Percentiles rank a stretch among this genome's conserved stretches.
Evolutionary conservation across 176 grass and related monocot genomes (phyloP).

Genomic region (Rhynchospora breviuscula): DNA sequence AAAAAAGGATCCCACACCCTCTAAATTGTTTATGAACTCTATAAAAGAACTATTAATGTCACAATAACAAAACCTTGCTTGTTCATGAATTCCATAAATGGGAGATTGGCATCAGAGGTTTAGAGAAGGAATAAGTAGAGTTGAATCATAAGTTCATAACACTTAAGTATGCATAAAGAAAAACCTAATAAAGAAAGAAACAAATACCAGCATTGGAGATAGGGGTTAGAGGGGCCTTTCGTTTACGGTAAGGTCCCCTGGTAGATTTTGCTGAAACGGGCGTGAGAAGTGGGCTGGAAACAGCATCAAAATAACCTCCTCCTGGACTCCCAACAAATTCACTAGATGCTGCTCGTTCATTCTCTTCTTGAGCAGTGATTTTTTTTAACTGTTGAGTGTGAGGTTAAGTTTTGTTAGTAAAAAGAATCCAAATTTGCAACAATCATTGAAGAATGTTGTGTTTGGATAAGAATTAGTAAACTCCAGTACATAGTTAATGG

Average conservation of each 20-base stretch:
- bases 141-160: neutral
- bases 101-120: neutral
- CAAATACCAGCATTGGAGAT: slow-evolving; percentile 64
- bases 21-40: neutral
- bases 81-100: neutral
- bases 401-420: neutral
- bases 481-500: neutral
- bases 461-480: neutral
- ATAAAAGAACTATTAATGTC: neutral
- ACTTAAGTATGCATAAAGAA: neutral
- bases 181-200: slow-evolving; percentile 19
- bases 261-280: slow-evolving; percentile 50
- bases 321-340: slow-evolving; percentile 44
- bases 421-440: neutral
- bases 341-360: slow-evolving; percentile 37
- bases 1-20: neutral
- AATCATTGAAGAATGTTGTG: neutral
- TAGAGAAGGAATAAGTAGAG: neutral
- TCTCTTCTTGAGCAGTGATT: slow-evolving; percentile 49
- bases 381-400: slow-evolving; percentile 49
- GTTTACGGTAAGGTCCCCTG: slow-evolving; percentile 43
- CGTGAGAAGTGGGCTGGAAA: slow-evolving; percentile 41
- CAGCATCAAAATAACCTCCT: slow-evolving; percentile 36
- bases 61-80: neutral
- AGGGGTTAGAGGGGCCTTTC: slow-evolving; percentile 44